Conservation (phyloP, 169 alveolate genomes). For the Cryptosporidium sp. region DNA sequence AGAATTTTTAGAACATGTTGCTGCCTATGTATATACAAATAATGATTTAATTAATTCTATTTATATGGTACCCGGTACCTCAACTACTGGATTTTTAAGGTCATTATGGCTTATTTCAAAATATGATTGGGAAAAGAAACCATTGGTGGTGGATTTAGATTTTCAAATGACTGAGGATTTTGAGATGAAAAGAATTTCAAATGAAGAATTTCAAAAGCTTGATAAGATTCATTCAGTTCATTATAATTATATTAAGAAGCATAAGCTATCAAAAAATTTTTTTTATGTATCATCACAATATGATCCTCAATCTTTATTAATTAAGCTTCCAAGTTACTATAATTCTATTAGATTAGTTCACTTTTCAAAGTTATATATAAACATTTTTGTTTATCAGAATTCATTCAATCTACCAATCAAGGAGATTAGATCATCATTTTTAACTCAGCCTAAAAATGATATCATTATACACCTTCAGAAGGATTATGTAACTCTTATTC, state of each 20-base stretch:
- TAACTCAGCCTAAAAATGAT: slow-evolving; percentile 19
- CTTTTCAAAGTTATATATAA: slow-evolving; percentile 23
- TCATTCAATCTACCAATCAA: slow-evolving; percentile 4
- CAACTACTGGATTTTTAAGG: slow-evolving; percentile 64
- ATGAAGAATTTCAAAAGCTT: slow-evolving; percentile 9
- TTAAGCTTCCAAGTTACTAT: slow-evolving; percentile 42
- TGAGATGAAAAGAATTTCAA: neutral
- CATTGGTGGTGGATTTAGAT: slow-evolving; percentile 48
- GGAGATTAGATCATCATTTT: neutral
- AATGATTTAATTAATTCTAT: slow-evolving; percentile 8
- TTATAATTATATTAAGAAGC: slow-evolving; percentile 8
- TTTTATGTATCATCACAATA: slow-evolving; percentile 44
- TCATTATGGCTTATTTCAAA: slow-evolving; percentile 35
- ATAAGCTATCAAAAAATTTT: neutral
- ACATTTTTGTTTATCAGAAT: slow-evolving; percentile 16
- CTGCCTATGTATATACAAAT: slow-evolving; percentile 40
- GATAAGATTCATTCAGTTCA: slow-evolving; percentile 37
- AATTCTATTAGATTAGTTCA: slow-evolving; percentile 36
- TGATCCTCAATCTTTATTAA: slow-evolving; percentile 68
- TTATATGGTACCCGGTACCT: slow-evolving; percentile 3
- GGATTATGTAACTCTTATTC: slow-evolving; percentile 3
- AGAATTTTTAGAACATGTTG: slow-evolving; percentile 62
- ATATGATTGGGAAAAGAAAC: slow-evolving; percentile 52
- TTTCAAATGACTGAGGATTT: slow-evolving; percentile 30
- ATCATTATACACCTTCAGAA: slow-evolving; percentile 5